Conservation (phyloP, 345 rosid genomes). For the Laguncularia racemosa region DNA sequence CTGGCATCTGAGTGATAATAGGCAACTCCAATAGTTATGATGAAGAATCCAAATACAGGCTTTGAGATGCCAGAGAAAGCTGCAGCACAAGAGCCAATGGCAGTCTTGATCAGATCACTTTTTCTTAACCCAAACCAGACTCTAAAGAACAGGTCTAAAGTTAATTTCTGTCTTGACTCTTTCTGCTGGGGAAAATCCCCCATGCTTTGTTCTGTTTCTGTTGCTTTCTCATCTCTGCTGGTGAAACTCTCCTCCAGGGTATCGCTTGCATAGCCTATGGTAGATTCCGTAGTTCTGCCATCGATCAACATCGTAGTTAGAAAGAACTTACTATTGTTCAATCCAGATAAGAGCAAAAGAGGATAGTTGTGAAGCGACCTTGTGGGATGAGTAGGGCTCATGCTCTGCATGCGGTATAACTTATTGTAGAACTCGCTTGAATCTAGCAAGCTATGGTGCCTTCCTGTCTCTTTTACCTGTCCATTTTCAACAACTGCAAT, state of each 20-base stretch:
- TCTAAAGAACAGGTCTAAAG: constrained; percentile 33
- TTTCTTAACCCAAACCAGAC: constrained; percentile 45
- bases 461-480: constrained; percentile 45
- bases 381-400: constrained; percentile 14
- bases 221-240: constrained; percentile 10
- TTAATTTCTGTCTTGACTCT: constrained; percentile 9
- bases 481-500: constrained; percentile 54
- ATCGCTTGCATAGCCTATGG: constrained; percentile 10
- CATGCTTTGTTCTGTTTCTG: constrained; percentile 1
- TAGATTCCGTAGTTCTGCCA: constrained; percentile 16
- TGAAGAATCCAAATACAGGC: constrained; percentile 56
- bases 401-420: constrained; percentile 40
- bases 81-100: constrained; percentile 45
- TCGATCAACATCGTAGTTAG: constrained; percentile 4
- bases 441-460: constrained; percentile 40
- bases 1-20: constrained; percentile 33
- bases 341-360: background rate
- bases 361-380: constrained; percentile 25
- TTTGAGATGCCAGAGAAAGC: constrained; percentile 62
- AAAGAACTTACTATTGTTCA: background rate
- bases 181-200: constrained; percentile 13
- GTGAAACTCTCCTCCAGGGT: constrained; percentile 6
- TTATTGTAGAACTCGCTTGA: constrained; percentile 33
- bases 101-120: constrained; percentile 28
- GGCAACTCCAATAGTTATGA: constrained; percentile 48